A percentile compares a stretch with the other conserved stretches of the same genome.
Conservation (phyloP, 208 protist species). For the Endotrypanum monterogeii region DNA sequence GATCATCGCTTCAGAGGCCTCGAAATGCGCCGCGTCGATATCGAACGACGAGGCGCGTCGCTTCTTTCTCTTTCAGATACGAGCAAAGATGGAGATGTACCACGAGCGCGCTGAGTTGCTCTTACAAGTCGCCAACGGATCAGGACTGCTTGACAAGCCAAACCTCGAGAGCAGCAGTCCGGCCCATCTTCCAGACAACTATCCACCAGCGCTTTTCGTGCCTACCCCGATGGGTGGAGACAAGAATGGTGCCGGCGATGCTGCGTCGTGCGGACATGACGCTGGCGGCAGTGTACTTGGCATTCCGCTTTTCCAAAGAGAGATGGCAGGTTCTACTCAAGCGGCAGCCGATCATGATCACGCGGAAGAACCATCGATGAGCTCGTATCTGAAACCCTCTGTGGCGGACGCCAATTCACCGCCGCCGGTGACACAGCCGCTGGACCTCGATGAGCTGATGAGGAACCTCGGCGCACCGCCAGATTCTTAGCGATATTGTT, state of each 20-base stretch:
- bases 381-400: constrained; percentile 37
- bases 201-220: constrained; percentile 35
- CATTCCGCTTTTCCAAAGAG: constrained; percentile 38
- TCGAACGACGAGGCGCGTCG: constrained; percentile 34
- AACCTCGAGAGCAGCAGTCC: constrained; percentile 18
- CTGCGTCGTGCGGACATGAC: background rate
- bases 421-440: constrained; percentile 9
- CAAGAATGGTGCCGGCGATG: background rate
- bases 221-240: constrained; percentile 4
- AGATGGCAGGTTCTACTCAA: background rate
- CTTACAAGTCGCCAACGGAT: constrained; percentile 59
- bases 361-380: constrained; percentile 19
- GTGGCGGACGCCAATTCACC: constrained; percentile 17
- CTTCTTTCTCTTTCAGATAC: constrained; percentile 78
- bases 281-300: constrained; percentile 47
- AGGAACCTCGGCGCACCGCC: constrained; percentile 33
- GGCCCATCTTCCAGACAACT: constrained; percentile 3
- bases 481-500: constrained; percentile 13
- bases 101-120: constrained; percentile 68
- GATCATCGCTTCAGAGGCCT: constrained; percentile 49
- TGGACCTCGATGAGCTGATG: constrained; percentile 47
- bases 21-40: constrained; percentile 33
- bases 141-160: constrained; percentile 67
- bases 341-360: background rate
- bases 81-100: constrained; percentile 66